Percentiles rank a stretch among this genome's conserved stretches.
phyloP scores from a whole-genome alignment of 1,139 yeast species.

The Geotrichum restrictum region DNA sequence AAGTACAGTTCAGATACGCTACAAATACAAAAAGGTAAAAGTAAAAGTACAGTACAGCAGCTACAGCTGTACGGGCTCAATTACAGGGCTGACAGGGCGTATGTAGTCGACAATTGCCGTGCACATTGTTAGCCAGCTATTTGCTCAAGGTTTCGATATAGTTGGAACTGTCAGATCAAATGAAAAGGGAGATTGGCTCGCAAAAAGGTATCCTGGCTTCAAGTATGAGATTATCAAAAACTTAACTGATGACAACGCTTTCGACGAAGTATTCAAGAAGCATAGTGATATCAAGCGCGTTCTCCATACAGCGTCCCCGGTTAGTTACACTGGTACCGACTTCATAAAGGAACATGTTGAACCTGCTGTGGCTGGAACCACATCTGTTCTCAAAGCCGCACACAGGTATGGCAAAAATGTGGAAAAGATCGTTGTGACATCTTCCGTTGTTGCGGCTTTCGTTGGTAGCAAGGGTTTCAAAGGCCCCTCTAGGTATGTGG shows the following conservation, averaged over 20 bases:
- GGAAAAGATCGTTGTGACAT: constrained; percentile 50
- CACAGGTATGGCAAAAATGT: constrained; percentile 47
- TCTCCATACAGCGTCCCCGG: constrained; percentile 47
- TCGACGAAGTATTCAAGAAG: constrained; percentile 38
- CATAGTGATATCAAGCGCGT: constrained; percentile 42
- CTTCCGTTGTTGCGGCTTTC: constrained; percentile 39
- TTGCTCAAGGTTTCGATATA: constrained; percentile 46
- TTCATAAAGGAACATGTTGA: constrained; percentile 35
- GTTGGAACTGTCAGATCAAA: constrained; percentile 57
- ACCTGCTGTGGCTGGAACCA: constrained; percentile 54
- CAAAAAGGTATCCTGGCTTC: constrained; percentile 32
- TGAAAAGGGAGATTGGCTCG: constrained; percentile 47
- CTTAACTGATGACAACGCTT: constrained; percentile 38
- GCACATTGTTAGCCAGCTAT: constrained; percentile 41
- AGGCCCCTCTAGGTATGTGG: constrained; percentile 27
- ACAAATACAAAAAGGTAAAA: constrained; percentile 8
- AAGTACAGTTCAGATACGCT: not conserved
- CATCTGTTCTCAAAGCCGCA: constrained; percentile 43
- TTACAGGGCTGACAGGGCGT: too few species aligned
- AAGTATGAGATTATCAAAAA: constrained; percentile 44
- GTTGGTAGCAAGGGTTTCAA: constrained; percentile 38
- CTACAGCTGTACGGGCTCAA: too few species aligned
- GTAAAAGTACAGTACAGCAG: too few species aligned
- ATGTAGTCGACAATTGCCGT: too few species aligned
- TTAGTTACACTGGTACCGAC: constrained; percentile 32